Base-by-base conservation (phyloP, 805 yeast species). In the Lachancea lanzarotensis region DNA sequence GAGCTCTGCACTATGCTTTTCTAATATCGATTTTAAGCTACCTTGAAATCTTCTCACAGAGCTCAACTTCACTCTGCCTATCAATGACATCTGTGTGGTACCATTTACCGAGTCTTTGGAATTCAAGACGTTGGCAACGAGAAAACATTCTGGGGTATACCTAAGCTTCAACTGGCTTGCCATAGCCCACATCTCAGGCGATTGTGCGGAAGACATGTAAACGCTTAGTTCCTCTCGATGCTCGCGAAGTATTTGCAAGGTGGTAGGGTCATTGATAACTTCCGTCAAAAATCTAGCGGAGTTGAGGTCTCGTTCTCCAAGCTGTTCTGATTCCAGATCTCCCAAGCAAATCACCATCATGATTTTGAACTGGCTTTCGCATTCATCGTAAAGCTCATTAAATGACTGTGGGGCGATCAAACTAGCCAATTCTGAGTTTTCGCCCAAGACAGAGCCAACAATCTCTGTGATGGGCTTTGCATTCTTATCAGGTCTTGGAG, bases 171-270 rank as follows among this genome's bases (percentile, higher is more conserved):
- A 69, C 32, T 74, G 68, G 50, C 72, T 72, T 0, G 86, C 84
- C 34, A 84, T 74, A 46, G 79, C 79, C 67, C 76, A 79, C 2
- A 84, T 76, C 59, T 84, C 91, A 0, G 82, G 72, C 51, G 79
- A 79, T 13, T 71, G 63, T 19, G 78, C 79, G 51, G 81, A 78
- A 0, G 86, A 85, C 33, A 83, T 73, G 72, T 82, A 84, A 1
- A 82, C 68, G 1, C 78, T 50, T n/a, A 76, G 46, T 38, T 81
- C 71, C 34, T 75, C 69, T 2, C 65, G 63, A 35, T 54, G 49
- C 3, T 53, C 50, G 11, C 61, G 59, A 38, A 71, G 49, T 37
- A 63, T 59, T 29, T 69, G 56, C 13, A 72, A 58, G 30, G 79
- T 75, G 26, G 62, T 55, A 1, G 64, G 71, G 52, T 74, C 75